Base-by-base conservation (phyloP, 2,329 filamentous ascomycete species). In the Zalaria obscura region DNA sequence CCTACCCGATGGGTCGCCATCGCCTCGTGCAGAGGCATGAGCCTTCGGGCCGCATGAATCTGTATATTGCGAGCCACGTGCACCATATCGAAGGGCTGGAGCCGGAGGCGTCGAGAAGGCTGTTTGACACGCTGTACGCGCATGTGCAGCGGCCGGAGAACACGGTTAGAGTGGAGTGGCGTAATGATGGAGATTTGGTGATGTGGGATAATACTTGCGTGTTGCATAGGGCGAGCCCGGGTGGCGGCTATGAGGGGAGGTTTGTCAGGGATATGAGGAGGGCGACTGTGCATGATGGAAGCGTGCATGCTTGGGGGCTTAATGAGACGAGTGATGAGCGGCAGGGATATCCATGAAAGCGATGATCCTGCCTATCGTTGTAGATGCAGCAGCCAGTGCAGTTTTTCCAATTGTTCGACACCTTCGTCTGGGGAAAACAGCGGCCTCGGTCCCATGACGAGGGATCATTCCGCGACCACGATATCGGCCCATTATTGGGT, bases 201-300 rank as follows among this genome's bases (percentile, higher is more conserved):
- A 62, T 73, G 11, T 78, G 75, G 74, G 74, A 78, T 48, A 78
- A 78, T 51, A 69, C 69, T 0, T 66, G 63, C 38, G 68, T 71
- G 10, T 64, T 77, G 62, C 73, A 78, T 54, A 56, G 72, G 4
- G 69, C 70, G 0, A 65, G 61, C 1, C 29, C 29, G 29, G 58
- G 60, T 1, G 72, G 72, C 0, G 52, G 53, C 0, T 75, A 70
- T 45, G 63, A 64, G 45, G 66, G 68, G 0, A 67, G 62, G 49
- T 69, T 63, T 50, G 58, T 52, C 44, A 58, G 72, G 33, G 73
- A 78, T 53, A 63, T 78, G 65, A 56, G 75, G 37, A 58, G 75
- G 45, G 68, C 70, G 4, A 76, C 72, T 1, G 72, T 76, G 1
- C 67, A 75, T 51, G 73, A 68, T 52, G 54, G 52, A 9, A 65